phyloP scores from a whole-genome alignment of 2,329 filamentous ascomycete species.

The Alternaria panax region DNA sequence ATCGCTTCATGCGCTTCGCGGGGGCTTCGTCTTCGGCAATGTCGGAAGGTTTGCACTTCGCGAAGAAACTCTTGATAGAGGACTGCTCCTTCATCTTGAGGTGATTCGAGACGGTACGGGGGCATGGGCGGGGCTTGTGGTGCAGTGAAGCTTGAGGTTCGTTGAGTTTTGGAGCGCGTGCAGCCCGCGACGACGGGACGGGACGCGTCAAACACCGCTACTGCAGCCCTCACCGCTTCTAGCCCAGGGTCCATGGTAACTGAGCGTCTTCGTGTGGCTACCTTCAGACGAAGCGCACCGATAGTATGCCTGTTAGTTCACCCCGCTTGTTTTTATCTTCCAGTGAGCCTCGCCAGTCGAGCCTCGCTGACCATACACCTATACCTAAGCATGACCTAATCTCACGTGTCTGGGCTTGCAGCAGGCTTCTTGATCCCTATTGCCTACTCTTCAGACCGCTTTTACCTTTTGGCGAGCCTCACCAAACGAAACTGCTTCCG shows the following conservation, averaged over 20 bases:
- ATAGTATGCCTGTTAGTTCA: neutral
- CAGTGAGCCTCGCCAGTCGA: neutral
- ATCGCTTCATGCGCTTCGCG: no score
- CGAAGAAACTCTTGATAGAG: neutral
- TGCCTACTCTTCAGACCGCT: neutral
- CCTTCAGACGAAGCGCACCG: neutral
- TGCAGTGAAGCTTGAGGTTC: neutral
- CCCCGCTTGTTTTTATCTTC: neutral
- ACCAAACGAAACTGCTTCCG: neutral
- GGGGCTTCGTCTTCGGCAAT: no score
- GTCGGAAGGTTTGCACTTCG: neutral
- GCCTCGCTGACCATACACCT: neutral
- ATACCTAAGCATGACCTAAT: neutral
- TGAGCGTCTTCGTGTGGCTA: neutral
- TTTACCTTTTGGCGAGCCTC: neutral
- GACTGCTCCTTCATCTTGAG: neutral
- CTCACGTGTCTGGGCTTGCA: neutral
- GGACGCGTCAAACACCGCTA: neutral
- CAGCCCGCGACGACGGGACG: neutral
- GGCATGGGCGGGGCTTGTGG: neutral
- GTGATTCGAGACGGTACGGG: neutral
- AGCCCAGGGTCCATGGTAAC: neutral
- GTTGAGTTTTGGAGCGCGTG: neutral
- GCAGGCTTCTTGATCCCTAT: no score
- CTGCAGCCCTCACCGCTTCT: neutral